Evolutionary conservation across 257 asterid species (phyloP).

Genomic region (Solanum pinnatisectum): DNA sequence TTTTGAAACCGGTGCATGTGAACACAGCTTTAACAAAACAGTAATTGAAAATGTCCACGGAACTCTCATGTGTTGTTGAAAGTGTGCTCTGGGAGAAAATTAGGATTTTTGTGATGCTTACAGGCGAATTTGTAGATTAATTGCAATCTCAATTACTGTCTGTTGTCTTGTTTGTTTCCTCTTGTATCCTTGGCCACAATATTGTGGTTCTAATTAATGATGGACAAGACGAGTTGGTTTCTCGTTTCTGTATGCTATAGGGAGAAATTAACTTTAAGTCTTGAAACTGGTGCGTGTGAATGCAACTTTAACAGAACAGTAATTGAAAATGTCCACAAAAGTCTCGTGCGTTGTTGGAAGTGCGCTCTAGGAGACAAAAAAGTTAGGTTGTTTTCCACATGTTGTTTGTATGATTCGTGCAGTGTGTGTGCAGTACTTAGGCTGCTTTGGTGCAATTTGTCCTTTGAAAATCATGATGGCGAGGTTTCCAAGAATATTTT

Average conservation of each 20-base stretch:
- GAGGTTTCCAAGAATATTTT: neutral
- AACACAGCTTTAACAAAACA: neutral
- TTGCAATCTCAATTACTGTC: neutral
- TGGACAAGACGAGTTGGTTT: neutral
- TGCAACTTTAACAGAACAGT: neutral
- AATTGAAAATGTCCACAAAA: neutral
- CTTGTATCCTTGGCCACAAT: neutral
- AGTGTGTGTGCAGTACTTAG: neutral
- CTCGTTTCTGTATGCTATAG: neutral
- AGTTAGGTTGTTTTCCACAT: neutral
- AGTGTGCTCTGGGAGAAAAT: neutral
- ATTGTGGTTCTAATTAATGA: neutral
- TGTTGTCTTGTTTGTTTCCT: neutral
- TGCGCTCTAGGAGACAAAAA: neutral
- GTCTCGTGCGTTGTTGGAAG: neutral
- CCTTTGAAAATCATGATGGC: neutral
- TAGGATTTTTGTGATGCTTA: neutral
- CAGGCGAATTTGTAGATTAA: neutral
- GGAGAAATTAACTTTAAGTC: neutral
- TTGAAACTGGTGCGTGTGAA: neutral
- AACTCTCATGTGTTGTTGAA: neutral
- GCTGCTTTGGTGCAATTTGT: neutral
- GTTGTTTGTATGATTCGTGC: neutral
- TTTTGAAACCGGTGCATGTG: neutral
- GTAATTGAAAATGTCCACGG: neutral